Evolutionary conservation across 805 yeast genomes (phyloP), one percentile per base, ranked within the genome.

Genomic region (Saccharomycopsis fodiens): DNA sequence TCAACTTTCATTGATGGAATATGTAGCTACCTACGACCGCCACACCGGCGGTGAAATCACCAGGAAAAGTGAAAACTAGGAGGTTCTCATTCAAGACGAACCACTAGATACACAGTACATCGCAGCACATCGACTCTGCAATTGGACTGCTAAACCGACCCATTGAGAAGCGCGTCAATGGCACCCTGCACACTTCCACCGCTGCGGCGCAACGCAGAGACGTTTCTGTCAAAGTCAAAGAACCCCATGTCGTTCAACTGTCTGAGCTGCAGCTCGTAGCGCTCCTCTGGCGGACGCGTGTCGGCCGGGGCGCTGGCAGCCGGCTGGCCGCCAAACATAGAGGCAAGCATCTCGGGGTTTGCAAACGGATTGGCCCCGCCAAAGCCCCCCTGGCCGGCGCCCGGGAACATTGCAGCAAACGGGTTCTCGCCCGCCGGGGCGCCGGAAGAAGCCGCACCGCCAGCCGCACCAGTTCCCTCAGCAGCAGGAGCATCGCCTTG

Each of bases 131-230:
- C n/a, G n/a, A n/a, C n/a, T n/a, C n/a, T n/a, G n/a, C n/a, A n/a
- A n/a, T n/a, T n/a, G n/a, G n/a, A n/a, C n/a, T n/a, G n/a, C 55
- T 61, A 76, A 35, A 74, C 72, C 46, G 67, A 65, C 22, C 84
- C 85, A 51, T 73, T 82, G 47, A 89, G 72, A 55, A 89, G 68
- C 44, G 86, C 85, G 63, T 91, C 97, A 42, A 91, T 72, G 8
- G 98, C 98, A 39, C 97, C 97, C 66, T 91, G 96, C 21, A 91
- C 97, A 52, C 89, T 85, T 6, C 98, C 98, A 29, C 98, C 98
- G 45, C 91, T 79, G 66, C 97, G 79, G 68, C 97, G 79, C 57
- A 93, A 73, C 1, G 97, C 97, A 23, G 79, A 80, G 20, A 93
- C 88, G 59, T 93, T 93, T 55, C 85, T 74, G 55, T 91, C 97